A percentile compares a stretch with the other conserved stretches of the same genome.
These are phyloP conservation scores for Globisporangium splendens DNA, from an alignment of 352 stramenopile genomes.

Conservation along the genomic window DNA sequence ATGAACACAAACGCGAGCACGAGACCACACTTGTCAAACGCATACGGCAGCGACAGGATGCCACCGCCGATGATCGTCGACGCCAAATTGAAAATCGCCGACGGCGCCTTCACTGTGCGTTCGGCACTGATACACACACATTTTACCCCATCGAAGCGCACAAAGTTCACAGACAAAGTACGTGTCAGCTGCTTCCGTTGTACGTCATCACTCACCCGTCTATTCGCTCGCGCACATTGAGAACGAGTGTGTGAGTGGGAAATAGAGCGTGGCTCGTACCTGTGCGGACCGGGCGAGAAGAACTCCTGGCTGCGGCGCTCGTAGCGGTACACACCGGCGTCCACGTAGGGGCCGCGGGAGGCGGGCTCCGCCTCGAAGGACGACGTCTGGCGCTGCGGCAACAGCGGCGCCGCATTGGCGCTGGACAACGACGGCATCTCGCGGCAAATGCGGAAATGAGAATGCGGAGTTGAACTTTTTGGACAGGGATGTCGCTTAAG, in stretches of 20 bases:
- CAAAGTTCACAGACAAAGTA: no score
- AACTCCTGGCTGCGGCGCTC: constrained; percentile 73
- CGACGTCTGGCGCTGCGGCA: background rate
- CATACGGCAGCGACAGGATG: constrained; percentile 83
- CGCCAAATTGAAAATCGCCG: constrained; percentile 85
- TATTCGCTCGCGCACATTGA: no score
- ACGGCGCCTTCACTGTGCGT: constrained; percentile 68
- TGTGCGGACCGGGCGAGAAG: constrained; percentile 68
- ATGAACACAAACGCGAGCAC: constrained; percentile 81
- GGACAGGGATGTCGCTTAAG: no score
- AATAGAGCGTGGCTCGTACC: constrained; percentile 17
- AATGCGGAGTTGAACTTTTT: no score
- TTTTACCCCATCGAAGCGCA: no score
- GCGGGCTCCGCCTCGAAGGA: background rate
- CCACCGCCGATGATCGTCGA: constrained; percentile 88
- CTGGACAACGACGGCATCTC: no score
- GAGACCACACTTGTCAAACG: constrained; percentile 84
- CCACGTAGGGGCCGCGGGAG: background rate
- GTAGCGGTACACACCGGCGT: constrained; percentile 73
- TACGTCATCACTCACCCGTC: background rate
- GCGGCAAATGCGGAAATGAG: no score
- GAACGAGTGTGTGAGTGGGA: no score
- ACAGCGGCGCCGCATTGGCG: no score
- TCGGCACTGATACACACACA: constrained; percentile 19
- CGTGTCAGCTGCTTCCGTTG: background rate